Conservation (phyloP, 202 grass and related monocot genomes). For the Digitaria exilis region DNA sequence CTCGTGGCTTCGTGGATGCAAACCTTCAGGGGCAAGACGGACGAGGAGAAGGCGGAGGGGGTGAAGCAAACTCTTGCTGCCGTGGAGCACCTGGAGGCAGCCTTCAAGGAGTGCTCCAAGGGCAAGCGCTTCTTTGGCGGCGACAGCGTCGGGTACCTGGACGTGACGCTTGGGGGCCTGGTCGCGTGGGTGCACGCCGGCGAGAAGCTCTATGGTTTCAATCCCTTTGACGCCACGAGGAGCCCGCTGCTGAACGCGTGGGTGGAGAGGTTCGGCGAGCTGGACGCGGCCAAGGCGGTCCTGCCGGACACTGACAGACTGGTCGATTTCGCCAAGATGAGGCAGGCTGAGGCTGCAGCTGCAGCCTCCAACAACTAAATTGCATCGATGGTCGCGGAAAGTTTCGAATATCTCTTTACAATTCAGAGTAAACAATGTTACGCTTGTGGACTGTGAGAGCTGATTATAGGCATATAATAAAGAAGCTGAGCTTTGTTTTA, state of each 20-base stretch:
- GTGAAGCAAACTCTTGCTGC: background rate
- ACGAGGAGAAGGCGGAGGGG: slow-evolving; percentile 30
- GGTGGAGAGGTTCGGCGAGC: slow-evolving; percentile 35
- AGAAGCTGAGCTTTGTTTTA: no score
- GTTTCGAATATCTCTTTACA: background rate
- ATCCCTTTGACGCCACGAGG: slow-evolving; percentile 30
- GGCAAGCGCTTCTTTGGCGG: slow-evolving; percentile 50
- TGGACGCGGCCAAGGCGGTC: slow-evolving; percentile 24
- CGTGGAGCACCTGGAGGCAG: slow-evolving; percentile 28
- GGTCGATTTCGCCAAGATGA: slow-evolving; percentile 31
- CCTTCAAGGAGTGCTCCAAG: slow-evolving; percentile 21
- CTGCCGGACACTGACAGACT: slow-evolving; percentile 17
- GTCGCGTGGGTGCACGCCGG: slow-evolving; percentile 24
- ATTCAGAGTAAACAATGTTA: no score
- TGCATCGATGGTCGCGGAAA: background rate
- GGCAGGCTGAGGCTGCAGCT: background rate
- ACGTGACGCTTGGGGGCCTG: slow-evolving; percentile 1
- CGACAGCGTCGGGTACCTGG: background rate
- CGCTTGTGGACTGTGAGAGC: no score
- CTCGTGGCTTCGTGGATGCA: background rate
- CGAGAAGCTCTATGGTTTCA: slow-evolving; percentile 18
- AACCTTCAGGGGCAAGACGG: slow-evolving; percentile 19
- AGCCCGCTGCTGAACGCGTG: slow-evolving; percentile 28
- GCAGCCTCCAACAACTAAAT: background rate
- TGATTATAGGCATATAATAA: no score